Percentiles rank a stretch among this genome's conserved stretches.
Evolutionary conservation across 2,329 filamentous ascomycete genomes (phyloP).

Genomic region (Clonostachys rhizophaga): DNA sequence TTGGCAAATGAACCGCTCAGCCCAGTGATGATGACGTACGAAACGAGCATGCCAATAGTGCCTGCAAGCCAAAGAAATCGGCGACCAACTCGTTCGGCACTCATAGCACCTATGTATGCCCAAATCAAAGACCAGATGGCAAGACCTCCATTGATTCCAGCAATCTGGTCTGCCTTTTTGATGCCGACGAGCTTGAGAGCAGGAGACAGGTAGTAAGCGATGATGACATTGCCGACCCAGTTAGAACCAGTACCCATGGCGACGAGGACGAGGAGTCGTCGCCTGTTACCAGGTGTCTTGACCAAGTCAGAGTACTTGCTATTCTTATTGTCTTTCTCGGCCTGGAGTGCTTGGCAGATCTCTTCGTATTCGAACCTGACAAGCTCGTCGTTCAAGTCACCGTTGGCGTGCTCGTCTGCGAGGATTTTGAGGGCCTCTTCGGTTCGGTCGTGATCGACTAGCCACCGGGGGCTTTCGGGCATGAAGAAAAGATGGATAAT

Average conservation of each 20-base stretch:
- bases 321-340: slow-evolving; percentile 27
- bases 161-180: slow-evolving; percentile 1
- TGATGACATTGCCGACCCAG: slow-evolving; percentile 18
- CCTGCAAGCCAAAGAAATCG: slow-evolving; percentile 2
- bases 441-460: slow-evolving; percentile 26
- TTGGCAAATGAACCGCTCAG: slow-evolving; percentile 17
- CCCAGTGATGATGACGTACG: slow-evolving; percentile 20
- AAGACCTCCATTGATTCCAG: slow-evolving; percentile 2
- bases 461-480: slow-evolving; percentile 59
- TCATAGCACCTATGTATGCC: slow-evolving; percentile 3
- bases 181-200: slow-evolving; percentile 4
- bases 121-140: slow-evolving; percentile 3
- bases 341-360: slow-evolving; percentile 19
- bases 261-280: slow-evolving; percentile 24
- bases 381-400: slow-evolving; percentile 46
- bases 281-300: slow-evolving; percentile 13
- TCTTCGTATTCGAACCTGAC: slow-evolving; percentile 47
- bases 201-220: slow-evolving; percentile 10
- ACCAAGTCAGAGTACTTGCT: slow-evolving; percentile 6
- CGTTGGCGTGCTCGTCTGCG: slow-evolving; percentile 42
- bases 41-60: slow-evolving; percentile 10
- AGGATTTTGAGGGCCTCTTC: slow-evolving; percentile 47
- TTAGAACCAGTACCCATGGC: slow-evolving; percentile 34
- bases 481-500: slow-evolving; percentile 17
- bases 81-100: slow-evolving; percentile 2